phyloP scores from a whole-genome alignment of 768 basidiomycete species.

The Scleroderma bovista region DNA sequence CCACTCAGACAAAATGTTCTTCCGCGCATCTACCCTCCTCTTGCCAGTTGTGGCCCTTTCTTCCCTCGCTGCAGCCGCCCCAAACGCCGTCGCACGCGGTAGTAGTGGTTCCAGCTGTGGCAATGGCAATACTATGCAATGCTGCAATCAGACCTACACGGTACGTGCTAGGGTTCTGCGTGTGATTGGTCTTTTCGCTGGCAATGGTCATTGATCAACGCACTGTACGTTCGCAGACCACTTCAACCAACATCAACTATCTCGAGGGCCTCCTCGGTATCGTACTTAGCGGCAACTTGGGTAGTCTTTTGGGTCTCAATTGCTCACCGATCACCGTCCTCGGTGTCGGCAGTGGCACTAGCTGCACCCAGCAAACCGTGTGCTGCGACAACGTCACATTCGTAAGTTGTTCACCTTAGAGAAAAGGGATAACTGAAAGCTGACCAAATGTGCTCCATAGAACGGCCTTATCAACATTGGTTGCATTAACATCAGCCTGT shows the following conservation, averaged over 20 bases:
- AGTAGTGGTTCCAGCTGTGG: slow-evolving; percentile 17
- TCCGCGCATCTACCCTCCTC: neutral
- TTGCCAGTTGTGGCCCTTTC: neutral
- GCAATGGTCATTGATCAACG: neutral
- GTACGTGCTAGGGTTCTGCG: too few species aligned
- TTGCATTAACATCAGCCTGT: slow-evolving; percentile 3
- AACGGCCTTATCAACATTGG: slow-evolving; percentile 5
- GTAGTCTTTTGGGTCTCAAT: slow-evolving; percentile 1
- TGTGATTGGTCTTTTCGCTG: neutral
- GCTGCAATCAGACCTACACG: slow-evolving; percentile 14
- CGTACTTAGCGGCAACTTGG: too few species aligned
- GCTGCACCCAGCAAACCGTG: slow-evolving; percentile 4
- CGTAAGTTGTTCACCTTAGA: neutral
- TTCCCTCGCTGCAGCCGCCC: neutral
- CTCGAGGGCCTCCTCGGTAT: neutral
- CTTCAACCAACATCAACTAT: neutral
- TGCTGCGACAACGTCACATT: slow-evolving; percentile 2
- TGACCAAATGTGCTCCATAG: neutral
- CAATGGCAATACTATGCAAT: slow-evolving; percentile 24
- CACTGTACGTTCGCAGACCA: too few species aligned
- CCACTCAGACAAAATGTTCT: neutral
- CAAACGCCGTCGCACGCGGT: neutral
- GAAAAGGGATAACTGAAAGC: neutral
- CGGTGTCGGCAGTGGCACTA: neutral
- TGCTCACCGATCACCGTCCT: slow-evolving; percentile 4